Percentiles rank a stretch among this genome's conserved stretches.
These are phyloP conservation scores for Alternaria infectoria DNA, from an alignment of 2,329 filamentous ascomycete genomes.

Conservation along the genomic window DNA sequence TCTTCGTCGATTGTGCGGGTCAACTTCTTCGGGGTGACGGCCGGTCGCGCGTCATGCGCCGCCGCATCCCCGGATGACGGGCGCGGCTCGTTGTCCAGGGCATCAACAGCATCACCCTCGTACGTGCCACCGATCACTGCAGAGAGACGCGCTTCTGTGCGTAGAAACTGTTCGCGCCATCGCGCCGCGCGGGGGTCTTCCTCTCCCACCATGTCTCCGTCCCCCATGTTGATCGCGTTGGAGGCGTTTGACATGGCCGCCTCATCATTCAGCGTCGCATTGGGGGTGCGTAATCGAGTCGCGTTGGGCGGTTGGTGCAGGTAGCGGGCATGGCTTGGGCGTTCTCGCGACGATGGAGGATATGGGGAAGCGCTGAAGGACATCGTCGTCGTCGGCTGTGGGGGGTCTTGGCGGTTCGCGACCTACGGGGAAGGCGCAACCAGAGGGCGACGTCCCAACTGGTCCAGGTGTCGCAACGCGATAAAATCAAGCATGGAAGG, in stretches of 20 bases:
- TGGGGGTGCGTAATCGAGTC: slow-evolving; percentile 50
- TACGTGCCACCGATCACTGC: slow-evolving; percentile 68
- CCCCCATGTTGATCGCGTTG: slow-evolving; percentile 45
- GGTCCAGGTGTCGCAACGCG: slow-evolving; percentile 49
- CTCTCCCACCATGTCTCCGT: slow-evolving; percentile 51
- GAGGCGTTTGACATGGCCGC: slow-evolving; percentile 46
- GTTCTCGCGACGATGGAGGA: slow-evolving; percentile 50
- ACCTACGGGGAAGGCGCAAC: slow-evolving; percentile 45
- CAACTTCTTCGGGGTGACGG: slow-evolving; percentile 70
- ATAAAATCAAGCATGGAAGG: slow-evolving; percentile 48
- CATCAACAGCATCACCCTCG: slow-evolving; percentile 30
- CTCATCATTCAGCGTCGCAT: slow-evolving; percentile 53
- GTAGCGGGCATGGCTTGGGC: slow-evolving; percentile 51
- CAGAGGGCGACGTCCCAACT: slow-evolving; percentile 50
- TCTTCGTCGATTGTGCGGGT: slow-evolving; percentile 82
- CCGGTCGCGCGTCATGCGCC: slow-evolving; percentile 53
- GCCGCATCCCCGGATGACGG: slow-evolving; percentile 37
- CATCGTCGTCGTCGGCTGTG: slow-evolving; percentile 43
- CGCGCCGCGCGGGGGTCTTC: slow-evolving; percentile 58
- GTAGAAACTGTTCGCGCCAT: slow-evolving; percentile 79
- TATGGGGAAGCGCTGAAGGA: slow-evolving; percentile 47
- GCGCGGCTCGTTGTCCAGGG: slow-evolving; percentile 28
- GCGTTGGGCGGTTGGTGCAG: slow-evolving; percentile 43
- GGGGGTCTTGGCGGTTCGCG: slow-evolving; percentile 42
- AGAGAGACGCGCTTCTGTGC: slow-evolving; percentile 77